A percentile compares a stretch with the other conserved stretches of the same genome.
phyloP scores from a whole-genome alignment of 352 stramenopile species.

The Phytophthora sansomeana region DNA sequence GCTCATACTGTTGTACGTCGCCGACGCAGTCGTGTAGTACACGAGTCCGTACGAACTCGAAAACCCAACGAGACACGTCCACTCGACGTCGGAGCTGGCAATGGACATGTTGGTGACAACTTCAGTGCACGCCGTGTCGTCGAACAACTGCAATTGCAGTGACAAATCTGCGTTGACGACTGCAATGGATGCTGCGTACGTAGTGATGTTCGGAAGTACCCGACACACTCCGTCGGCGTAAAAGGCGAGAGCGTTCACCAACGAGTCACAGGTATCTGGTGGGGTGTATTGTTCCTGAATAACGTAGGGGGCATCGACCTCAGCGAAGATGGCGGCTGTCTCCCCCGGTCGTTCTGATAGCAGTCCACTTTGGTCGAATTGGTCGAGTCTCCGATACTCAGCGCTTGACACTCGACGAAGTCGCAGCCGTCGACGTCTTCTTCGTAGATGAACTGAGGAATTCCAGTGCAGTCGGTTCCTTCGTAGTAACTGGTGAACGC shows the following conservation, averaged over 20 bases:
- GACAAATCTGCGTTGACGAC: conserved; percentile 18
- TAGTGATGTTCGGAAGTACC: conserved; percentile 18
- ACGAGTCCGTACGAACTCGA: conserved; percentile 23
- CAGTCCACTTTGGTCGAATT: conserved; percentile 29
- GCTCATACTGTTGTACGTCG: conserved; percentile 19
- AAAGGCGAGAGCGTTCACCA: conserved; percentile 23
- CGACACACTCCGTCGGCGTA: conserved; percentile 30
- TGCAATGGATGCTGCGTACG: conserved; percentile 19
- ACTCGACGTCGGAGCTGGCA: conserved; percentile 18
- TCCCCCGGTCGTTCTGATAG: conserved; percentile 23
- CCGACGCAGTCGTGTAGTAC: conserved; percentile 23
- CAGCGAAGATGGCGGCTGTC: conserved; percentile 21
- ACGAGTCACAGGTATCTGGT: conserved; percentile 19
- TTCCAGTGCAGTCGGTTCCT: conserved; percentile 14
- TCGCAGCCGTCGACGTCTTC: conserved; percentile 25
- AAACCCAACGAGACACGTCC: conserved; percentile 27
- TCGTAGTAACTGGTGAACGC: conserved; percentile 32
- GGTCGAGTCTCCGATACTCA: conserved; percentile 1
- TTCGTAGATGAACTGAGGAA: conserved; percentile 31
- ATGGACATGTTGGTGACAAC: conserved; percentile 13
- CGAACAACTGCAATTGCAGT: conserved; percentile 23
- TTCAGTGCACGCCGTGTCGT: conserved; percentile 18
- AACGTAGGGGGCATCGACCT: conserved; percentile 26
- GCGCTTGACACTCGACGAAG: conserved; percentile 16
- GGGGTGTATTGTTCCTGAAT: conserved; percentile 31